A percentile compares a stretch with the other conserved stretches of the same genome.
phyloP scores from a whole-genome alignment of 2,329 filamentous ascomycete genomes.

The Microsporum audouinii region DNA sequence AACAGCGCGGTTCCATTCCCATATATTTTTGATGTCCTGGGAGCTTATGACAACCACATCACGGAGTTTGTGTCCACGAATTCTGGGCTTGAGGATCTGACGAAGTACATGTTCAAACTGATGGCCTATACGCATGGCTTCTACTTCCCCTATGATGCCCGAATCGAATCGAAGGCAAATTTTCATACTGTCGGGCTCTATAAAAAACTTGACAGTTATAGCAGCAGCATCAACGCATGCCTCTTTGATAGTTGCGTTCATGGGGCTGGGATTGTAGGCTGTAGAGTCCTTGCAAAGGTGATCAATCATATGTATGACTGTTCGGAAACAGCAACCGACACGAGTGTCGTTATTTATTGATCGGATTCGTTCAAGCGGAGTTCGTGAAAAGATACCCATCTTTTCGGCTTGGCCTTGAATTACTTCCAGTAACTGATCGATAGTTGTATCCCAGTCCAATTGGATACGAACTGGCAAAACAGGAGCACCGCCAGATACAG shows the following conservation, averaged over 20 bases:
- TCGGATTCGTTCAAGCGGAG: slow-evolving; percentile 40
- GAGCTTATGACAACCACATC: not conserved
- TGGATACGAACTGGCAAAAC: slow-evolving; percentile 28
- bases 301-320: not conserved
- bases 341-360: slow-evolving; percentile 37
- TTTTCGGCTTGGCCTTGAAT: slow-evolving; percentile 43
- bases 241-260: not conserved
- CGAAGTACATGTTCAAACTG: slow-evolving; percentile 5
- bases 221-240: not conserved
- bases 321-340: slow-evolving; percentile 32
- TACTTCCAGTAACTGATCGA: slow-evolving; percentile 28
- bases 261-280: not conserved
- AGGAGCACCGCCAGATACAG: slow-evolving; percentile 21
- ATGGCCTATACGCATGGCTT: not conserved
- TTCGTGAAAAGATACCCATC: slow-evolving; percentile 47
- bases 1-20: slow-evolving; percentile 18
- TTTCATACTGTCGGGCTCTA: not conserved
- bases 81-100: not conserved
- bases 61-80: not conserved
- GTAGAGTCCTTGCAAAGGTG: no score
- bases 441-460: slow-evolving; percentile 14
- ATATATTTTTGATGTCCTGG: slow-evolving; percentile 11
- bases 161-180: not conserved
- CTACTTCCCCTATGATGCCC: not conserved
- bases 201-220: not conserved